Conservation (phyloP, 2,329 filamentous ascomycete genomes). For the Aspergillus niger region DNA sequence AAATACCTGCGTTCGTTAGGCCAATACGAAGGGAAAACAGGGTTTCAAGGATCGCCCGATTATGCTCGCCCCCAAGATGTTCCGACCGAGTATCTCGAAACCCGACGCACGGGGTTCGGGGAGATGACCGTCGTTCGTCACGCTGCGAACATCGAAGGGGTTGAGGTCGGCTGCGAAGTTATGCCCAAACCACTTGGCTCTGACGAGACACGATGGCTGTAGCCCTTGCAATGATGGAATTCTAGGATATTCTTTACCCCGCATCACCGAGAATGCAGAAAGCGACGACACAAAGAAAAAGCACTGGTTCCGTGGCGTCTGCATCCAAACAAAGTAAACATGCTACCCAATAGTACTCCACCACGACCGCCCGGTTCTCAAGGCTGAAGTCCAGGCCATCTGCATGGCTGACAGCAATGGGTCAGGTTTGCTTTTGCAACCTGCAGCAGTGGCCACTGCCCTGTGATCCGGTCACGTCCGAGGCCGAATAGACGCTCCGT, state of each 20-base stretch:
- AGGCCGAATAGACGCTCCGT: not conserved
- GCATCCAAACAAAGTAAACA: not conserved
- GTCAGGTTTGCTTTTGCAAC: not conserved
- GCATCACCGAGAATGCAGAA: not conserved
- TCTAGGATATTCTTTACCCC: not conserved
- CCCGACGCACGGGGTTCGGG: slow-evolving; percentile 50
- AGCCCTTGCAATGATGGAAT: not conserved
- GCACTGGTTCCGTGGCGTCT: not conserved
- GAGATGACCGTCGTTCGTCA: slow-evolving; percentile 52
- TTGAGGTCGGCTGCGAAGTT: slow-evolving; percentile 51
- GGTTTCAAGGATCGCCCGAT: slow-evolving; percentile 45
- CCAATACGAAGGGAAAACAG: slow-evolving; percentile 48
- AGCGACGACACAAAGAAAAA: not conserved
- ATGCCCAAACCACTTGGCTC: slow-evolving; percentile 56
- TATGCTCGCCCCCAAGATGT: slow-evolving; percentile 35
- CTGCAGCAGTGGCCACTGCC: not conserved
- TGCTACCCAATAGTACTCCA: not conserved
- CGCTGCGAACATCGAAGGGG: slow-evolving; percentile 50
- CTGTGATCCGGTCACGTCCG: not conserved
- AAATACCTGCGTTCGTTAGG: slow-evolving; percentile 60
- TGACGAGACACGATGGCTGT: slow-evolving; percentile 36
- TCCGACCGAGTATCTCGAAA: slow-evolving; percentile 45
- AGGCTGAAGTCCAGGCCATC: not conserved
- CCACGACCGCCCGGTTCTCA: not conserved
- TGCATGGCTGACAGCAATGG: not conserved